Evolutionary conservation across 2,329 filamentous ascomycete genomes (phyloP).

Genomic region (Zymoseptoria brevis): DNA sequence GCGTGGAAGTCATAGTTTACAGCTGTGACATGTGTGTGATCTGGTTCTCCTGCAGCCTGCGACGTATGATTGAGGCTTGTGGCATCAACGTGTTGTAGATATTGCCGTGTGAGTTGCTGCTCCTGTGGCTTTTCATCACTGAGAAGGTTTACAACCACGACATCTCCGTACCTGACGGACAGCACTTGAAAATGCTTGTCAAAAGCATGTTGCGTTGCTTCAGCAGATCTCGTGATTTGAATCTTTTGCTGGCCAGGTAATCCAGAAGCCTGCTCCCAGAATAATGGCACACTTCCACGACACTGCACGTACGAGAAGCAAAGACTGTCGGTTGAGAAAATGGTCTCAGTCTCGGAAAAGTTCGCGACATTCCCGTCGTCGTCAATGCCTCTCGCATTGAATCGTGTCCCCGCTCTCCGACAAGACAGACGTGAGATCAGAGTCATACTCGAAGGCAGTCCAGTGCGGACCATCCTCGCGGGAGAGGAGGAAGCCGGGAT

Average conservation of each 20-base stretch:
- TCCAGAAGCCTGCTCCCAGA: conserved; percentile 91
- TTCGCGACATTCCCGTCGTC: conserved; percentile 97
- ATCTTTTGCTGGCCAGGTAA: conserved; percentile 94
- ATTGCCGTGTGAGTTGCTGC: conserved; percentile 71
- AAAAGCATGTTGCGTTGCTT: conserved; percentile 90
- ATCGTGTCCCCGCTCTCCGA: conserved; percentile 81
- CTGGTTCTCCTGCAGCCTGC: conserved; percentile 38
- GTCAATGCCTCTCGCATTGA: conserved; percentile 95
- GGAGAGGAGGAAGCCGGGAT: conserved; percentile 72
- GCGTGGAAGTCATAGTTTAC: conserved; percentile 97
- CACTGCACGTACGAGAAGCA: conserved; percentile 92
- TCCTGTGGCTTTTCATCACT: conserved; percentile 83
- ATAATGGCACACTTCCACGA: conserved; percentile 85
- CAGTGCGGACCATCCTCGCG: conserved; percentile 55
- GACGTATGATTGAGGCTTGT: conserved; percentile 59
- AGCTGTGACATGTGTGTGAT: conserved; percentile 66
- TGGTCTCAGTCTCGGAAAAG: conserved; percentile 95
- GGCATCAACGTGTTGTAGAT: conserved; percentile 66
- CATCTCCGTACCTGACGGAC: conserved; percentile 76
- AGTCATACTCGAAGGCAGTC: conserved; percentile 75
- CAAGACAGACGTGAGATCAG: conserved; percentile 89
- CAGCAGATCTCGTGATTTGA: conserved; percentile 73
- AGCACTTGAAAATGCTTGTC: conserved; percentile 90
- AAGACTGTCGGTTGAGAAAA: conserved; percentile 71
- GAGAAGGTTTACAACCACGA: conserved; percentile 90